Evolutionary conservation across 768 basidiomycete genomes (phyloP).

Genomic region (Melanogaster broomeanus): DNA sequence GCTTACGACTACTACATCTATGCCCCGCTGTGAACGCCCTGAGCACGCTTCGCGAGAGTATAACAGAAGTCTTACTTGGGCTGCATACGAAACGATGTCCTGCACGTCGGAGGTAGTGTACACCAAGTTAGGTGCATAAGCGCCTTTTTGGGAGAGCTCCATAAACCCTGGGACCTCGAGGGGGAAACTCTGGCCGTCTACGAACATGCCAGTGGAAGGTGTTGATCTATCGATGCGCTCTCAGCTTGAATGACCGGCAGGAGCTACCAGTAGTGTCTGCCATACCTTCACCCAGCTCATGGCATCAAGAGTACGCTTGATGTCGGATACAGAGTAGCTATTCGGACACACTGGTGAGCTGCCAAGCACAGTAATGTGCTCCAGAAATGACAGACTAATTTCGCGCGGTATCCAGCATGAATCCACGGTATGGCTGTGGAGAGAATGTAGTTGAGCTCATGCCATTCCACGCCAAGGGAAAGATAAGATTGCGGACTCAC

Average conservation of each 20-base stretch:
- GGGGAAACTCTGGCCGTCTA: conserved; percentile 55
- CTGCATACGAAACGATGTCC: conserved; percentile 64
- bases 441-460: not conserved
- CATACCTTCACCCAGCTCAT: conserved; percentile 74
- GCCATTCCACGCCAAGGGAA: not conserved
- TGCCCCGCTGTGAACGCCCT: conserved; percentile 48
- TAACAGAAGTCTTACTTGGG: conserved; percentile 47
- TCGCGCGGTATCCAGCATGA: conserved; percentile 80
- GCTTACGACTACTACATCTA: conserved; percentile 55
- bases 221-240: conserved; percentile 38
- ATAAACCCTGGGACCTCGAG: conserved; percentile 39
- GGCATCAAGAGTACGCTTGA: conserved; percentile 69
- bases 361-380: not conserved
- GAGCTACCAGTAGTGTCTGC: not conserved
- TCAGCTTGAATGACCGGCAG: not conserved
- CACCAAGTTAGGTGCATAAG: conserved; percentile 36
- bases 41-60: not conserved
- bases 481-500: conserved; percentile 41
- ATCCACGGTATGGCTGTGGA: conserved; percentile 66
- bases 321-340: conserved; percentile 64
- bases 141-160: conserved; percentile 45
- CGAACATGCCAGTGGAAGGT: conserved; percentile 50
- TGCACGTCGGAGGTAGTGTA: conserved; percentile 49
- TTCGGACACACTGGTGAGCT: not conserved
- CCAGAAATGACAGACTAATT: conserved; percentile 56